phyloP scores from a whole-genome alignment of 129 eudicot genomes.

The Kitagawia praeruptora region DNA sequence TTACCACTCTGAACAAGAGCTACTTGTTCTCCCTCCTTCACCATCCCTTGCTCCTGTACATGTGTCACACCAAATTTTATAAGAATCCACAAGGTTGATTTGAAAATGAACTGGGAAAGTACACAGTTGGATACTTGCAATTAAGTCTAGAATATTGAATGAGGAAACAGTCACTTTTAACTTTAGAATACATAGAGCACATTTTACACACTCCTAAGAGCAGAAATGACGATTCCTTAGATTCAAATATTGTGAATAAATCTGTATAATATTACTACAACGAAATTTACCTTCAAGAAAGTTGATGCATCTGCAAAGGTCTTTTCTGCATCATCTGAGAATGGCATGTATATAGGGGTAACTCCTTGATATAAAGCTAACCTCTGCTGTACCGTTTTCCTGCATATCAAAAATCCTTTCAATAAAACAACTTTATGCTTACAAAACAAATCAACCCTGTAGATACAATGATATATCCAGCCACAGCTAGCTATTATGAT shows the following conservation, averaged over 20 bases:
- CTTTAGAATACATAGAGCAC: background rate
- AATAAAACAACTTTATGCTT: background rate
- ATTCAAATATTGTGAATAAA: background rate
- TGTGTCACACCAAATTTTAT: background rate
- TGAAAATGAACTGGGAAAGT: background rate
- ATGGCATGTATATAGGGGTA: constrained; percentile 78
- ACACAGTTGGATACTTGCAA: background rate
- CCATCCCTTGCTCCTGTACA: constrained; percentile 83
- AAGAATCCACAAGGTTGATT: background rate
- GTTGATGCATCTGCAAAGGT: constrained; percentile 67
- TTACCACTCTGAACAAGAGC: constrained; percentile 94
- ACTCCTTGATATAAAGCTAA: constrained; percentile 95
- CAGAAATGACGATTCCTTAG: background rate
- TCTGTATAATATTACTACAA: background rate
- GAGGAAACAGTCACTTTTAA: background rate
- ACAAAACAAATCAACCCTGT: background rate
- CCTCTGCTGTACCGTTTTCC: constrained; percentile 85
- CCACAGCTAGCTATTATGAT: background rate
- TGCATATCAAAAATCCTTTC: constrained; percentile 25
- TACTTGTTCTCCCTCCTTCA: constrained; percentile 92
- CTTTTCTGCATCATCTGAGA: constrained; percentile 80
- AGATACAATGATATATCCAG: background rate
- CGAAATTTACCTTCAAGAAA: constrained; percentile 46
- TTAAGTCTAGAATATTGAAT: background rate
- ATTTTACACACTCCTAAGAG: background rate